These are phyloP conservation scores for Russula sp. DNA, from an alignment of 768 basidiomycete species.

Conservation along the genomic window DNA sequence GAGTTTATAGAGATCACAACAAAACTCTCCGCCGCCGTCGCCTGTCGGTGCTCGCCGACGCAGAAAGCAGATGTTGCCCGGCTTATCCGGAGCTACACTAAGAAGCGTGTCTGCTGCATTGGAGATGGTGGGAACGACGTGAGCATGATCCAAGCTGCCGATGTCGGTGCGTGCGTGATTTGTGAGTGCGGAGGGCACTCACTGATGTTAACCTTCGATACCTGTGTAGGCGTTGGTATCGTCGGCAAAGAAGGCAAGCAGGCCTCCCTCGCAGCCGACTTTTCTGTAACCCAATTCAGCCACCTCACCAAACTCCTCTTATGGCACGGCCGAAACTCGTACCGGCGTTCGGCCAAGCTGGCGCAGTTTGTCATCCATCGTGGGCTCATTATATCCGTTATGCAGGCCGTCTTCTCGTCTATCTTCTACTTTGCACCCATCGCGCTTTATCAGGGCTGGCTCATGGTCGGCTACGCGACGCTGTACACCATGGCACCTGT, in stretches of 20 bases:
- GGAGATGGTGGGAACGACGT: slow-evolving; percentile 99
- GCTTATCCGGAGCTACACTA: slow-evolving; percentile 82
- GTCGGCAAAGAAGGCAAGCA: slow-evolving; percentile 99
- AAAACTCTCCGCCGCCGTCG: slow-evolving; percentile 92
- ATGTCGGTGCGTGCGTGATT: slow-evolving; percentile 68
- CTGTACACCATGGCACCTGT: slow-evolving; percentile 98
- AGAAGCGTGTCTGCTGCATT: slow-evolving; percentile 96
- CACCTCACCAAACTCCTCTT: slow-evolving; percentile 91
- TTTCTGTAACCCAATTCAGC: slow-evolving; percentile 96
- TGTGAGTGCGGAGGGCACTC: background rate
- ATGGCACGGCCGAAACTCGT: slow-evolving; percentile 99
- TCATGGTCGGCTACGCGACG: slow-evolving; percentile 95
- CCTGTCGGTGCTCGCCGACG: slow-evolving; percentile 96
- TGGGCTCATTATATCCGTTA: slow-evolving; percentile 93
- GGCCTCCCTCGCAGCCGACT: slow-evolving; percentile 97
- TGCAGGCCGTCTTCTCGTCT: slow-evolving; percentile 94
- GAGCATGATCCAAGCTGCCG: slow-evolving; percentile 99
- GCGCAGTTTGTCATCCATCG: slow-evolving; percentile 99
- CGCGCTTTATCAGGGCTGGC: slow-evolving; percentile 95
- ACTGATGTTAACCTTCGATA: slow-evolving; percentile 25
- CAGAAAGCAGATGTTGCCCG: slow-evolving; percentile 98
- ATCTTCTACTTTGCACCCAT: slow-evolving; percentile 96
- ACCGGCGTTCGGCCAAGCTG: slow-evolving; percentile 94
- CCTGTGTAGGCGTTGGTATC: slow-evolving; percentile 76
- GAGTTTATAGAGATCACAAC: slow-evolving; percentile 97